Conservation (phyloP, 2,329 filamentous ascomycete genomes). For the Periconia sp. region DNA sequence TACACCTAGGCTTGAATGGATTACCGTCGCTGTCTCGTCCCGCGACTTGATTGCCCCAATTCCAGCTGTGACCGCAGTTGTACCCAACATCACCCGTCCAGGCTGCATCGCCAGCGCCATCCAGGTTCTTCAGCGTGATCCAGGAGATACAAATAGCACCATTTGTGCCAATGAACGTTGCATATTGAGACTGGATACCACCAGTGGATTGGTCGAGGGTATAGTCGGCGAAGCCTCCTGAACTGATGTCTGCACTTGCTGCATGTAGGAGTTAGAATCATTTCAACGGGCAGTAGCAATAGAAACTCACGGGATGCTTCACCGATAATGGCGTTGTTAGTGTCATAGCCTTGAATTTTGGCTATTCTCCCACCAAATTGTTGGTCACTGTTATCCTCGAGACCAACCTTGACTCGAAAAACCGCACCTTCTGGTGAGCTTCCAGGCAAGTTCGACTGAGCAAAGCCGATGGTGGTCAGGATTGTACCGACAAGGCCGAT, state of each 20-base stretch:
- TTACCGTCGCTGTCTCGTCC: not conserved
- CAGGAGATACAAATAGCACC: not conserved
- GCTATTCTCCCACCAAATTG: not conserved
- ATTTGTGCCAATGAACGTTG: not conserved
- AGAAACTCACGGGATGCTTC: not conserved
- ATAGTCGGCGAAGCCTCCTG: not conserved
- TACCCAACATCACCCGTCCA: not conserved
- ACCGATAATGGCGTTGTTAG: not conserved
- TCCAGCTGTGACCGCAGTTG: not conserved
- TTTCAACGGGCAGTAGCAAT: not conserved
- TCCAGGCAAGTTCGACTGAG: not conserved
- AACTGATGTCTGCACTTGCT: not conserved
- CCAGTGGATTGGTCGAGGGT: not conserved
- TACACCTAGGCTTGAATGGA: not conserved
- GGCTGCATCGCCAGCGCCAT: not conserved
- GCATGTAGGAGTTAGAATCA: not conserved
- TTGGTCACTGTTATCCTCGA: not conserved
- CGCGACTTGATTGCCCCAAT: not conserved
- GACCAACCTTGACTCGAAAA: not conserved
- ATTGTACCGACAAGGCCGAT: not conserved
- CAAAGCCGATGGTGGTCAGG: not conserved
- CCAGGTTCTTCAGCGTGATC: not conserved
- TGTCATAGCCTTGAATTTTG: not conserved
- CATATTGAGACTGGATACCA: not conserved
- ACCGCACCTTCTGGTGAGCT: not conserved